Base-by-base conservation (phyloP, 768 basidiomycete species). In the Pulveroboletus ravenelii region DNA sequence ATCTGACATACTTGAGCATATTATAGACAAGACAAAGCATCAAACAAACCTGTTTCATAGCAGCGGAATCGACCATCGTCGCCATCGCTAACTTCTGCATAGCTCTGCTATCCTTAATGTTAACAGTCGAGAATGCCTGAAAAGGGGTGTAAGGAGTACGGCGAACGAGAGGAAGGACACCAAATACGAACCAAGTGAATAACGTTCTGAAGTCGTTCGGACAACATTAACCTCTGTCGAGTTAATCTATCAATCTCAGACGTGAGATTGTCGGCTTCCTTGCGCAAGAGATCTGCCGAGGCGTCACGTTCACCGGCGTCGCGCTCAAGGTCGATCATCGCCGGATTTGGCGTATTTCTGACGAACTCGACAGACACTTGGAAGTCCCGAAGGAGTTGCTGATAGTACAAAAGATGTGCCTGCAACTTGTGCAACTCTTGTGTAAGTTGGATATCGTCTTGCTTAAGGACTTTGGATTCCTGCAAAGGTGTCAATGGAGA, bases 51-150 rank as follows among this genome's bases (percentile, higher is more conserved):
- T 70, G 69, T 20, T 70, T 71, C 64, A 71, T 72, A 6, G 70
- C 66, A 45, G 68, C 62, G 56, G 76, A 78, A 50, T 74, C 75
- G 9, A 66, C 58, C 39, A 75, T 62, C 6, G 77, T 65, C 3
- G 71, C 69, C 49, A 68, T 60, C 2, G 81, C 81, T 67, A 84
- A 71, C 37, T 62, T 45, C 41, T 75, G 65, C 77, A 80, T 81
- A 10, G 70, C 68, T 50, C 62, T 72, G 58, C 76, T 80, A 50
- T 84, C 81, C 3, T 55, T 57, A 29, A 83, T 79, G 50, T 78
- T 82, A 5, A 83, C 77, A 41, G 70, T 76, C 47, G 78, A 78
- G 60, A 84, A 84, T 6, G 79, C 80, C 82, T 84, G 50, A 27
- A 30, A 38, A 48, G 12, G 9, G 7, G 6, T 9, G 38, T 57